Base-by-base conservation (phyloP, 2,329 filamentous ascomycete species). In the Ceratocystis colombiana region DNA sequence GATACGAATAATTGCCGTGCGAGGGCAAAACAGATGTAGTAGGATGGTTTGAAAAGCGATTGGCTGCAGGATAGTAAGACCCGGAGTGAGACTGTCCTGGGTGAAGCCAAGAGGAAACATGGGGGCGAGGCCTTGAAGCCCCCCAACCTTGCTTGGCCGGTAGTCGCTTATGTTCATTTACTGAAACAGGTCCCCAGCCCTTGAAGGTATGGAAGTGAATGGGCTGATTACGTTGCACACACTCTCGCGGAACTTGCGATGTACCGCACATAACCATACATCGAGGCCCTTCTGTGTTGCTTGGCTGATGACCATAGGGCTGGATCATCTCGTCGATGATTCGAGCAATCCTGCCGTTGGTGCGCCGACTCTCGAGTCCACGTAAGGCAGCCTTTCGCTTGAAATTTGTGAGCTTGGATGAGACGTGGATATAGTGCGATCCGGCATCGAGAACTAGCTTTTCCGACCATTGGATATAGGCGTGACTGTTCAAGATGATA, bases 231-330 rank as follows among this genome's bases (percentile, higher is more conserved):
- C 15, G 55, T 33, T 30, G 55, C 28, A 33, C 48, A 53, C 48
- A 59, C 8, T 30, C 55, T 20, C 30, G 55, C 17, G 55, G 55
- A 2, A 20, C 25, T 37, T 59, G 55, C 30, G 55, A 59, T n/a
- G 55, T 59, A 37, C 55, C 55, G 55, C 30, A 33, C 28, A 59
- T n/a, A 33, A 59, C 55, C n/a, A 59, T 37, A n/a, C 15, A 37
- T 37, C 25, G 55, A 59, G 28, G 2, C 8, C 17, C 8, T 10
- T n/a, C 12, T 59, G 55, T 25, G 55, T 33, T 33, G 6, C 17
- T 10, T 12, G 5, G 2, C 6, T 15, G 7, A 3, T 8, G 6
- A 37, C 37, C 28, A 25, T 22, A 33, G 33, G 22, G 30, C 28
- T 59, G 55, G 17, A 5, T 62, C 6, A 30, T 41, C 30, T 62